Conservation (phyloP, 495 filamentous ascomycete species). For the Bathelium albidoporum region DNA sequence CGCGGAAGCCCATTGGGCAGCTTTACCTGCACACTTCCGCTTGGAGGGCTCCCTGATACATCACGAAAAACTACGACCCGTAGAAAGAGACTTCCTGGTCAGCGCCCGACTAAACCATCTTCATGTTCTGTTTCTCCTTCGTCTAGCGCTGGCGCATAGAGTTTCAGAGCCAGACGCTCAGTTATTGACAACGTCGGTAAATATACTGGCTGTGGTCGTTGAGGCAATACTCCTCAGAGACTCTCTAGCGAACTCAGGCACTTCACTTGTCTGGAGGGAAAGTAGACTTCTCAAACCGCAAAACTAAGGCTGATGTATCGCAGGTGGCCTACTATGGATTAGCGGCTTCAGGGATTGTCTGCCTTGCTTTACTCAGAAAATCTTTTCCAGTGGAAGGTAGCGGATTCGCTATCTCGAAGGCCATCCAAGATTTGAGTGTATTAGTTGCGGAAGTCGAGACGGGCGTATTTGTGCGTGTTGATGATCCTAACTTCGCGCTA, state of each 20-base stretch:
- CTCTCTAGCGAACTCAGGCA: constrained; percentile 34
- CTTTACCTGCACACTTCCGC: background rate
- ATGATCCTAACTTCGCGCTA: constrained; percentile 30
- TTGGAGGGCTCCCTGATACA: constrained; percentile 19
- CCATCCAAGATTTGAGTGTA: constrained; percentile 31
- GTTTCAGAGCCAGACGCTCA: constrained; percentile 28
- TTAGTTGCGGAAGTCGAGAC: constrained; percentile 34
- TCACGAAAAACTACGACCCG: constrained; percentile 21
- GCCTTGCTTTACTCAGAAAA: constrained; percentile 30
- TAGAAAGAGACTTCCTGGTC: constrained; percentile 31
- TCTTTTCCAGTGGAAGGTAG: constrained; percentile 9
- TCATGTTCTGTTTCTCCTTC: constrained; percentile 34
- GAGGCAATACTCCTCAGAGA: constrained; percentile 33
- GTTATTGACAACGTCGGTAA: constrained; percentile 26
- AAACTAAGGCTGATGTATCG: background rate
- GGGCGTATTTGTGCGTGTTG: constrained; percentile 28
- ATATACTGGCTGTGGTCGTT: constrained; percentile 33
- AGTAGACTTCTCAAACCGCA: background rate
- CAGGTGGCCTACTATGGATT: constrained; percentile 36
- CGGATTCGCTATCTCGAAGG: constrained; percentile 20
- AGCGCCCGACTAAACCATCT: constrained; percentile 34
- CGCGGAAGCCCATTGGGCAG: background rate
- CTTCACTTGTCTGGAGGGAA: constrained; percentile 37
- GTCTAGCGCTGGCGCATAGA: constrained; percentile 26
- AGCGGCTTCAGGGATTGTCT: constrained; percentile 34